Percentiles rank a stretch among this genome's conserved stretches.
These are phyloP conservation scores for Boechera retrofracta DNA, from an alignment of 345 rosid genomes.

Conservation along the genomic window DNA sequence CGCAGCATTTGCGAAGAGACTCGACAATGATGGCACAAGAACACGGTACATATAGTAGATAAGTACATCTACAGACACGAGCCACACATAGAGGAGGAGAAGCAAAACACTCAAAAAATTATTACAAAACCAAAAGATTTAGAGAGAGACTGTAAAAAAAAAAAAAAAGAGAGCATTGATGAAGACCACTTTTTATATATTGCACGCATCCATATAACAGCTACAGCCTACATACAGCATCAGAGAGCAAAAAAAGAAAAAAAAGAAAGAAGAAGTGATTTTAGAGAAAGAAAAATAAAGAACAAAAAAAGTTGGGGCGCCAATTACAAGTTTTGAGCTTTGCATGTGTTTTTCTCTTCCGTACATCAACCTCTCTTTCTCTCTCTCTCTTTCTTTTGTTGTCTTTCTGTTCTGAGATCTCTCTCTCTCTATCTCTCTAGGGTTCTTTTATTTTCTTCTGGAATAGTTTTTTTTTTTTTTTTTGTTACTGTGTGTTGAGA, in stretches of 20 bases:
- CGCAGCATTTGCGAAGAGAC: conserved; percentile 36
- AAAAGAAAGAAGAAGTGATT: conserved; percentile 20
- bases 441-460: not conserved
- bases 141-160: not conserved
- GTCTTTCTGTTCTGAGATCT: conserved; percentile 44
- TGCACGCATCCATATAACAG: conserved; percentile 70
- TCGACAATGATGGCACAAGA: conserved; percentile 38
- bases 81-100: conserved; percentile 42
- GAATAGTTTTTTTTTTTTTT: not conserved
- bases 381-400: conserved; percentile 38
- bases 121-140: conserved; percentile 3
- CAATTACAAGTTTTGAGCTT: conserved; percentile 49
- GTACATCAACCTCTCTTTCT: conserved; percentile 36
- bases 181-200: conserved; percentile 57
- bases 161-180: conserved; percentile 30
- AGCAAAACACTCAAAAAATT: not conserved
- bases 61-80: conserved; percentile 46
- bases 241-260: not conserved
- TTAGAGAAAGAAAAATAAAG: not conserved
- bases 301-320: conserved; percentile 35
- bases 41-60: conserved; percentile 45
- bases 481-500: conserved; percentile 26
- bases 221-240: conserved; percentile 19
- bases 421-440: conserved; percentile 14
- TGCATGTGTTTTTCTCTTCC: conserved; percentile 48